Evolutionary conservation across 208 protist genomes (phyloP), one percentile per base, ranked within the genome.

Genomic region (Crithidia thermophila): DNA sequence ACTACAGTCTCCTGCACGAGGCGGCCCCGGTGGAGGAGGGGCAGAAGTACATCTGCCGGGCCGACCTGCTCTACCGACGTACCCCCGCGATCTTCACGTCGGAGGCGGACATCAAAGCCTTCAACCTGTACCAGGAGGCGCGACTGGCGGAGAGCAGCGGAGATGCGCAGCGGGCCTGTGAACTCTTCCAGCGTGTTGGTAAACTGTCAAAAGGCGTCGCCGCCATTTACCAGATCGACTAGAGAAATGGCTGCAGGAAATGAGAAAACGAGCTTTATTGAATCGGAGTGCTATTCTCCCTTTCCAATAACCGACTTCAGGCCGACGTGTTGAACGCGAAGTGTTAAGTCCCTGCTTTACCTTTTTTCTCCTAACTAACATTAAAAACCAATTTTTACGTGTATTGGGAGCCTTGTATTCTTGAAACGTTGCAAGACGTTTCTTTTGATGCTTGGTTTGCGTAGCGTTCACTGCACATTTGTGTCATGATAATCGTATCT

Each of bases 11-110:
- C 11, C 80, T 96, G 37, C 91, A 96, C 69, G 91, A 96, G 55
- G 91, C 68, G n/a, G 71, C 85, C 1, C 86, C 88, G 4, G 91
- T 96, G 40, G 42, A 59, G 21, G 57, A 79, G 25, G 87, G 87
- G 5, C 43, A 73, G 63, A 96, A 96, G 75, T 96, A 94, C 70
- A 96, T 94, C 57, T 84, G 89, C 45, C 86, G 91, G n/a, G 89
- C 83, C 4, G 91, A 94, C 43, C 63, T 96, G 25, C 56, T 94
- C 4, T 96, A 93, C 72, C 84, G 84, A 18, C 84, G 91, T 33
- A 82, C 71, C 0, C 88, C 88, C 13, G 72, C 85, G 5, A 94
- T 96, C 63, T 73, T 92, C 34, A 88, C 86, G 5, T 67, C 43
- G 1, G 79, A 84, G 21, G 64, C 56, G 5, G 91, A 94, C 72